Conservation (phyloP, 805 yeast species). For the Pichia eremophila region DNA sequence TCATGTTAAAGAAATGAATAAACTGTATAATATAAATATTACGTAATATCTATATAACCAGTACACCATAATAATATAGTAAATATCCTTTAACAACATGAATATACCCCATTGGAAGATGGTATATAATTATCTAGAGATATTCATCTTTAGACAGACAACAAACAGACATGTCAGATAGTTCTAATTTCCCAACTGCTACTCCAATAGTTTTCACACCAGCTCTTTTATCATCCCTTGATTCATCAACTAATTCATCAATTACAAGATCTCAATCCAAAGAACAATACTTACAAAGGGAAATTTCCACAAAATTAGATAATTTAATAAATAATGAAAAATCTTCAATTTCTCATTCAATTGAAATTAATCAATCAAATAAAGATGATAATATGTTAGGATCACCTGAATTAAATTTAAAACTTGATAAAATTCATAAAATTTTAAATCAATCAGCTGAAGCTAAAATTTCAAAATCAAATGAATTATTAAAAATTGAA, state of each 20-base stretch:
- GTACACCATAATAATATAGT: too few relatives aligned
- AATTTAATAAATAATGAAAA: not conserved
- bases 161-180: not conserved
- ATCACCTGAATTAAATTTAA: conserved; percentile 22
- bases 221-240: conserved; percentile 73
- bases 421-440: conserved; percentile 28
- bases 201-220: conserved; percentile 44
- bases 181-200: conserved; percentile 4
- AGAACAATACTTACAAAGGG: conserved; percentile 55
- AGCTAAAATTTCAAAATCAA: conserved; percentile 24
- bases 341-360: conserved; percentile 31
- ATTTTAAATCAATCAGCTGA: conserved; percentile 25
- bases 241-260: conserved; percentile 61
- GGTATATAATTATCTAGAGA: too few relatives aligned
- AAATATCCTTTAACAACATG: too few relatives aligned
- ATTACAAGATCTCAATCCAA: conserved; percentile 54
- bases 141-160: too few relatives aligned
- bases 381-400: conserved; percentile 19
- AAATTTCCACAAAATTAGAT: conserved; percentile 16
- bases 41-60: too few relatives aligned
- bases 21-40: too few relatives aligned
- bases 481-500: conserved; percentile 39
- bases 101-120: too few relatives aligned
- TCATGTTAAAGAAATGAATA: too few relatives aligned
- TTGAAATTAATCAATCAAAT: conserved; percentile 5